Conservation (phyloP, 257 asterid species). For the Penstemon newberryi region DNA sequence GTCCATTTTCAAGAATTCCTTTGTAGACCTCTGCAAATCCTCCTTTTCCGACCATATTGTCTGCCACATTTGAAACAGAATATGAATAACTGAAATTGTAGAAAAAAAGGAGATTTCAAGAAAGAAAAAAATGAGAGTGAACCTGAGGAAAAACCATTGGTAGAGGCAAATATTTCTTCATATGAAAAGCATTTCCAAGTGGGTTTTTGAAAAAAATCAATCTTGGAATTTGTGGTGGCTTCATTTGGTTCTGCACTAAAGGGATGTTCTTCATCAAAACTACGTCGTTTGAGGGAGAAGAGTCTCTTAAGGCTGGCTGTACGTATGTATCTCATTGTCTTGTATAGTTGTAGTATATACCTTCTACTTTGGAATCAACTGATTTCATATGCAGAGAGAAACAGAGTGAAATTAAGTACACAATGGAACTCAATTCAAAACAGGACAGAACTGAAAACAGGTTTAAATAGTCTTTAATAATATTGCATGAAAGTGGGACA, state of each 20-base stretch:
- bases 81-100: background rate
- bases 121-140: slow-evolving; percentile 6
- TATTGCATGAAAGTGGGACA: background rate
- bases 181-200: slow-evolving; percentile 88
- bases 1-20: slow-evolving; percentile 72
- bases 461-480: slow-evolving; percentile 11
- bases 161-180: slow-evolving; percentile 70
- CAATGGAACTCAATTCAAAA: slow-evolving; percentile 27
- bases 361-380: background rate
- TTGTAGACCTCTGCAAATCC: slow-evolving; percentile 97
- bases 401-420: slow-evolving; percentile 35
- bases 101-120: background rate
- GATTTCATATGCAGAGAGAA: slow-evolving; percentile 18
- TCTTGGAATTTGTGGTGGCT: slow-evolving; percentile 1
- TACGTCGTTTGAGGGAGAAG: slow-evolving; percentile 62
- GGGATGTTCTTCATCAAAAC: slow-evolving; percentile 41
- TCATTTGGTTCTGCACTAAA: slow-evolving; percentile 27
- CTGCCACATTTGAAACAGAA: slow-evolving; percentile 30
- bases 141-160: slow-evolving; percentile 78
- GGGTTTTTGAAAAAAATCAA: slow-evolving; percentile 50
- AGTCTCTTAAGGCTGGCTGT: slow-evolving; percentile 71
- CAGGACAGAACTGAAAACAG: slow-evolving; percentile 27
- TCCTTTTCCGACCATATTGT: slow-evolving; percentile 86
- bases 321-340: slow-evolving; percentile 62
- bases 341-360: no score